Conservation (phyloP, 257 asterid genomes). For the Solanum sejunctum region DNA sequence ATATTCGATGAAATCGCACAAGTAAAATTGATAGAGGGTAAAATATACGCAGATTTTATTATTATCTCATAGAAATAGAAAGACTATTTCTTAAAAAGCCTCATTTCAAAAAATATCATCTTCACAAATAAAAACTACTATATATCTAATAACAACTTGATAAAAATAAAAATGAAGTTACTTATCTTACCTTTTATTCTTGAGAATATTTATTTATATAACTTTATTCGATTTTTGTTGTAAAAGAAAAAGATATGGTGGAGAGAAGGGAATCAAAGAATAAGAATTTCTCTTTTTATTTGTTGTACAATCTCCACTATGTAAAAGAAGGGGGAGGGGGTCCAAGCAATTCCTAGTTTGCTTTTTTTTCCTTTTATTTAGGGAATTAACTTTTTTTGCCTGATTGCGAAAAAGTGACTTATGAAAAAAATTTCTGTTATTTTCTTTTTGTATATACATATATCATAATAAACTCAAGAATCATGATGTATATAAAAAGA, state of each 20-base stretch:
- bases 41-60: no score
- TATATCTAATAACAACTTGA: not conserved
- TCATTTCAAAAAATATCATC: no score
- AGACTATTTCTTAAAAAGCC: no score
- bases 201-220: not conserved
- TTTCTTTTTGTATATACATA: not conserved
- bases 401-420: not conserved
- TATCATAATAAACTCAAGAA: not conserved
- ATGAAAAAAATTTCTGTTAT: not conserved
- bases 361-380: not conserved
- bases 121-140: no score
- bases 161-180: not conserved
- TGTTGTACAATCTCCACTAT: slow-evolving; percentile 9
- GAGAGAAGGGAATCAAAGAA: slow-evolving; percentile 21
- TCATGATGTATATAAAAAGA: not conserved
- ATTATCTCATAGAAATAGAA: no score
- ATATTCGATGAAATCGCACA: no score
- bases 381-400: not conserved
- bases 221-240: slow-evolving; percentile 9
- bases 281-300: slow-evolving; percentile 8
- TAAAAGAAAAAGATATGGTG: not conserved
- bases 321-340: not conserved
- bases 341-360: not conserved
- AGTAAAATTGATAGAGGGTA: no score
- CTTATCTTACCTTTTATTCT: not conserved